Conservation (phyloP, 2,329 filamentous ascomycete species). For the Penicillium sp. region DNA sequence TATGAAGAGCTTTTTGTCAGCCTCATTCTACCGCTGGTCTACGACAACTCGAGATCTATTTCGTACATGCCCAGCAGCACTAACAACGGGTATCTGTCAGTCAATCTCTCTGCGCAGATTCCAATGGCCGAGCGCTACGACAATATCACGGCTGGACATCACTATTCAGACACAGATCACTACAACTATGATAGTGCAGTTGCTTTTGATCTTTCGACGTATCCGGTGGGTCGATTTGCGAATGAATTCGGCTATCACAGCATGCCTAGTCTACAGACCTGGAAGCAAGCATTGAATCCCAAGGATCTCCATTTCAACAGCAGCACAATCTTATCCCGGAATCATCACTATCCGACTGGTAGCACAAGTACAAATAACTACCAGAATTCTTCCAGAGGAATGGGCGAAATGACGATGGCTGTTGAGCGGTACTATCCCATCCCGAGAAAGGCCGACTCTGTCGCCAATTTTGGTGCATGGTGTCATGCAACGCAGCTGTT, state of each 20-base stretch:
- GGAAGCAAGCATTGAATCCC: constrained; percentile 50
- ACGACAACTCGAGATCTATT: constrained; percentile 54
- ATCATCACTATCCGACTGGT: constrained; percentile 54
- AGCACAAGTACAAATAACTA: constrained; percentile 46
- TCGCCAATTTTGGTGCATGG: constrained; percentile 58
- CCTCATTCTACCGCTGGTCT: constrained; percentile 52
- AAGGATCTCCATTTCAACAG: constrained; percentile 55
- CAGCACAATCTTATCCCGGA: constrained; percentile 50
- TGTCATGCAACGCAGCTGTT: constrained; percentile 58
- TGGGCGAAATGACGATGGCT: constrained; percentile 55
- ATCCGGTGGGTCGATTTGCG: constrained; percentile 55
- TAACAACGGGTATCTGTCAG: constrained; percentile 52
- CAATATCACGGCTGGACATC: constrained; percentile 47
- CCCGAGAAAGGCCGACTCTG: constrained; percentile 48
- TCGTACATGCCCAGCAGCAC: constrained; percentile 58
- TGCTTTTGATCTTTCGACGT: constrained; percentile 51
- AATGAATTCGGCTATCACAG: constrained; percentile 61
- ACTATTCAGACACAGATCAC: constrained; percentile 57
- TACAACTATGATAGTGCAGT: constrained; percentile 53
- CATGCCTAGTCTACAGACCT: constrained; percentile 56
- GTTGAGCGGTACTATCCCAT: constrained; percentile 53
- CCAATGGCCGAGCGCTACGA: constrained; percentile 54
- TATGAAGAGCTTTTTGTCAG: constrained; percentile 56
- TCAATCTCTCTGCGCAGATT: constrained; percentile 50
- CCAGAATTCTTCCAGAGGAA: constrained; percentile 29